Conservation (phyloP, 2,329 filamentous ascomycete species). For the Aureobasidium sp. region DNA sequence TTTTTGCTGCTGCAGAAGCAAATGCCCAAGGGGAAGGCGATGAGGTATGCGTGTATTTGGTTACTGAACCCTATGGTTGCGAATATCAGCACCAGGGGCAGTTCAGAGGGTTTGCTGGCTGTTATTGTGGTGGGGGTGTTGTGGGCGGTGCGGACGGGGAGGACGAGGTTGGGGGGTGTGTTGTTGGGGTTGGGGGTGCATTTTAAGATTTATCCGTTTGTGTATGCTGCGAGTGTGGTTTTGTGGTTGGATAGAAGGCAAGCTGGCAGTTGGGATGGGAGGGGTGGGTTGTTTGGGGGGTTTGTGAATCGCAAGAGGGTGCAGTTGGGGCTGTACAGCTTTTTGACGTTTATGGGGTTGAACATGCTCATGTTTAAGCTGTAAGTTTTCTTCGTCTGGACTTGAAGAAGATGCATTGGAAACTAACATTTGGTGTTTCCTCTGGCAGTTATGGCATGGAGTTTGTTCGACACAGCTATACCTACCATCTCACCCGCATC, state of each 20-base stretch:
- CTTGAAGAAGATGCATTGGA: too few relatives aligned
- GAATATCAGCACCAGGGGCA: constrained; percentile 88
- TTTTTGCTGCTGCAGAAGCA: constrained; percentile 40
- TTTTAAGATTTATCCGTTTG: constrained; percentile 98
- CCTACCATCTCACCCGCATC: constrained; percentile 85
- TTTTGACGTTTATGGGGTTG: constrained; percentile 62
- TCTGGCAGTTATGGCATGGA: constrained; percentile 61
- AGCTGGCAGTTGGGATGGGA: constrained; percentile 5
- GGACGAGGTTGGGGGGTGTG: constrained; percentile 57
- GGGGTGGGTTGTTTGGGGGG: not conserved
- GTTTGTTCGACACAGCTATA: constrained; percentile 82
- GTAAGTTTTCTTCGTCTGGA: constrained; percentile 41
- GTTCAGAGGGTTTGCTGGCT: constrained; percentile 81
- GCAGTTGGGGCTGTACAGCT: constrained; percentile 52
- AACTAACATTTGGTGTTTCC: too few relatives aligned
- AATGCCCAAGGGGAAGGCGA: constrained; percentile 42
- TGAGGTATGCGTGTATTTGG: constrained; percentile 81
- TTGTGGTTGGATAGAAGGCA: constrained; percentile 66
- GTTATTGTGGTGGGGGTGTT: constrained; percentile 75
- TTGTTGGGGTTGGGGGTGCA: constrained; percentile 80
- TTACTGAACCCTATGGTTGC: constrained; percentile 97
- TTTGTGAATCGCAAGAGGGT: constrained; percentile 37
- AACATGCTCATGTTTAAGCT: constrained; percentile 71
- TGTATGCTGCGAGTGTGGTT: constrained; percentile 74
- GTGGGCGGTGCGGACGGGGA: constrained; percentile 64